Evolutionary conservation across 129 eudicot species (phyloP), one percentile per base, ranked within the genome.

Genomic region (Sambucus nigra): DNA sequence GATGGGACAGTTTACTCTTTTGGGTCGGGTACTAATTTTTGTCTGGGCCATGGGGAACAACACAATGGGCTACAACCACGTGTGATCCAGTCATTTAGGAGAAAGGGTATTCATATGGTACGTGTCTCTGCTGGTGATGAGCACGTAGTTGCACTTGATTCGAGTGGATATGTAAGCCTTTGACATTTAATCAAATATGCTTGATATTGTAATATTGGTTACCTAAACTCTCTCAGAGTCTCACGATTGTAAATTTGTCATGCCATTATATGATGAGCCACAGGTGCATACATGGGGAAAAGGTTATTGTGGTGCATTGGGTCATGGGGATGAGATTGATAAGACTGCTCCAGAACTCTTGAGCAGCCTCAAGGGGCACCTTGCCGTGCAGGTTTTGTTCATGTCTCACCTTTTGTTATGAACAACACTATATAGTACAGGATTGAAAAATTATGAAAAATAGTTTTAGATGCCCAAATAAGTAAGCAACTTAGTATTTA

Each of bases 241-340:
- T n/a, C n/a, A n/a, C n/a, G n/a, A n/a, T n/a, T n/a, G n/a, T n/a
- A n/a, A n/a, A n/a, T n/a, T 0, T 42, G 48, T 42, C 48, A 11
- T 42, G n/a, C 4, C 4, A 15, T 40, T 7, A 40, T 41, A n/a
- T 16, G 13, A 8, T 54, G 18, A 42, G 23, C 57, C 20, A 16
- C 65, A 91, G 99, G 99, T 91, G 14, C 76, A 86, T 68, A 85
- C 99, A 25, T 91, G 99, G 99, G 99, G 99, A 13, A 91, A 91
- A 75, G 95, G 99, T 41, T 91, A 91, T 20, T 91, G 98, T 76
- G 98, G 98, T 61, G 95, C 98, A 48, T 69, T 91, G 45, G 98
- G 98, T 18, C 95, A 85, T 65, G 98, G 95, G 3, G 95, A 91
- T 19, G 98, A 91, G 72, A 82, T 65, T 24, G 95, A 91, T 70